Evolutionary conservation across 1,284 basidiomycete species (phyloP).

Genomic region (Puccinia polysora): DNA sequence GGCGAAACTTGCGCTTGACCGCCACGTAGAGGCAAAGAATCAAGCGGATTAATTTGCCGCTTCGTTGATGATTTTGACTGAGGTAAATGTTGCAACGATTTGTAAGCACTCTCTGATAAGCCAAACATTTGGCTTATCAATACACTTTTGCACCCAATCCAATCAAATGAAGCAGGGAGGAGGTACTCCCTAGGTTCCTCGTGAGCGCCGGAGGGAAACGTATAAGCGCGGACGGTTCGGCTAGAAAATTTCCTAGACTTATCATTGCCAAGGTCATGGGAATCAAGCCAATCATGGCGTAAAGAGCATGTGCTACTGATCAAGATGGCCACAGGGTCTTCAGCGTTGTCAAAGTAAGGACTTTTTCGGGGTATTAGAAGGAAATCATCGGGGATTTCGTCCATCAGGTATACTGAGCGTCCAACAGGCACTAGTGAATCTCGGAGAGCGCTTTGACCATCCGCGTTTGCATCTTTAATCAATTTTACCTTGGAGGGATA

Average conservation of each 20-base stretch:
- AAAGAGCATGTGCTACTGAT: slow-evolving; percentile 50
- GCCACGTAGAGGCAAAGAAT: slow-evolving; percentile 21
- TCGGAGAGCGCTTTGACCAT: slow-evolving; percentile 64
- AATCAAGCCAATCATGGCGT: slow-evolving; percentile 7
- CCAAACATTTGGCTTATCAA: slow-evolving; percentile 28
- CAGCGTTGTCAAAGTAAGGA: slow-evolving; percentile 67
- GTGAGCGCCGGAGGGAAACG: slow-evolving; percentile 17
- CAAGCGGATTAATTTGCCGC: too few relatives aligned
- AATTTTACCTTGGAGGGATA: slow-evolving; percentile 58
- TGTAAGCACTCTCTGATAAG: slow-evolving; percentile 25
- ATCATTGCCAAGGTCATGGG: not conserved
- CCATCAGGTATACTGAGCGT: slow-evolving; percentile 63
- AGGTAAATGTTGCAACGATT: slow-evolving; percentile 4
- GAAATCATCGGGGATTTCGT: slow-evolving; percentile 69
- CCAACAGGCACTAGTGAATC: slow-evolving; percentile 62
- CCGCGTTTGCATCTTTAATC: slow-evolving; percentile 56
- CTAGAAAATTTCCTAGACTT: not conserved
- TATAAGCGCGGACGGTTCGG: slow-evolving; percentile 24
- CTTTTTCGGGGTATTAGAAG: slow-evolving; percentile 66
- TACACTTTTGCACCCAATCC: slow-evolving; percentile 40
- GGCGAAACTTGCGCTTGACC: slow-evolving; percentile 17
- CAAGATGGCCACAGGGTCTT: slow-evolving; percentile 67
- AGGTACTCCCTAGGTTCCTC: slow-evolving; percentile 21
- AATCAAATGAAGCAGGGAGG: slow-evolving; percentile 35
- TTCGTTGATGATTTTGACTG: not conserved